A percentile compares a stretch with the other conserved stretches of the same genome.
These are phyloP conservation scores for Euphorbia celastroides DNA, from an alignment of 441 rosid genomes.

Conservation along the genomic window DNA sequence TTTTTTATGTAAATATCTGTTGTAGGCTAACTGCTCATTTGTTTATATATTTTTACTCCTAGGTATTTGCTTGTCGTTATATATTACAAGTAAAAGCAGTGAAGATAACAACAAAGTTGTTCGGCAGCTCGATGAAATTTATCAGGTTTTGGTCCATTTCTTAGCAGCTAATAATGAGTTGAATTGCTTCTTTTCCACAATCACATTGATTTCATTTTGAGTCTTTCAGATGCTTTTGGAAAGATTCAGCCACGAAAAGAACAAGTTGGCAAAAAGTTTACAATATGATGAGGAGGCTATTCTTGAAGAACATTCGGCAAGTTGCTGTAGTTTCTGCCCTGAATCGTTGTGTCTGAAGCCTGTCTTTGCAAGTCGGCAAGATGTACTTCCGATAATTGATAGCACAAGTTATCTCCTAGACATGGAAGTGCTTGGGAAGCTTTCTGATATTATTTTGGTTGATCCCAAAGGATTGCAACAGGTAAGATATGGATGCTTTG, in stretches of 20 bases:
- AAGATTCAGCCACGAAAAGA: slow-evolving; percentile 60
- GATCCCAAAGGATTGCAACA: slow-evolving; percentile 32
- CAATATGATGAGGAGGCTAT: slow-evolving; percentile 25
- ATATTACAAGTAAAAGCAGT: slow-evolving; percentile 42
- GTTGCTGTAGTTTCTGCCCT: slow-evolving; percentile 56
- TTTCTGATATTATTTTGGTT: slow-evolving; percentile 35
- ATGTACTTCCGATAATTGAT: slow-evolving; percentile 48
- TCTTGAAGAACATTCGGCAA: slow-evolving; percentile 28
- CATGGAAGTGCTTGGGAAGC: slow-evolving; percentile 60
- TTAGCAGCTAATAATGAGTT: slow-evolving; percentile 5
- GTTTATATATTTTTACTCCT: slow-evolving; percentile 7
- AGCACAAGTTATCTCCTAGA: slow-evolving; percentile 67
- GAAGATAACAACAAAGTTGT: slow-evolving; percentile 36
- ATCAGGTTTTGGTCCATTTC: slow-evolving; percentile 44
- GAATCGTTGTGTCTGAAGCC: slow-evolving; percentile 47
- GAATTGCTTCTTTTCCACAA: slow-evolving; percentile 6
- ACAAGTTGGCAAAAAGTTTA: slow-evolving; percentile 33
- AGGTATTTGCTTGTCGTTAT: slow-evolving; percentile 83
- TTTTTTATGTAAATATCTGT: not conserved
- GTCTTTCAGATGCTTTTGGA: slow-evolving; percentile 54
- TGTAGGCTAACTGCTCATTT: not conserved
- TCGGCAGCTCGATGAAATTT: slow-evolving; percentile 59
- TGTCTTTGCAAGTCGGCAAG: slow-evolving; percentile 56
- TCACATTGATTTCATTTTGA: slow-evolving; percentile 16
- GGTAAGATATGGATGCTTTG: slow-evolving; percentile 32